Evolutionary conservation across 306 rosid species (phyloP).

Genomic region (Cucurbita argyrosperma): DNA sequence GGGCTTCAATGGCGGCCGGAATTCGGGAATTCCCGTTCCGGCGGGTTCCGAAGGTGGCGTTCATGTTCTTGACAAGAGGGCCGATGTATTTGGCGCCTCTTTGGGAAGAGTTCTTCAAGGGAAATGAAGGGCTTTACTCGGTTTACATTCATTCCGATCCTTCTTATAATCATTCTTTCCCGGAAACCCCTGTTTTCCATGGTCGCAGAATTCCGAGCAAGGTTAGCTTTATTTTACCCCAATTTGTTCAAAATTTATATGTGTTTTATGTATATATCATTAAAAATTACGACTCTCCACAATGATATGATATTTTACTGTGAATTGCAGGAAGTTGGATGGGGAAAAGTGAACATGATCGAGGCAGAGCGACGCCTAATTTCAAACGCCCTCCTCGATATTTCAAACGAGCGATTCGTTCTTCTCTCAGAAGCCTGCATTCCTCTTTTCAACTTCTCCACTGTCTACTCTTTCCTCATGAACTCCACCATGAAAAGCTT

Average conservation of each 20-base stretch:
- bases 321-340: constrained; percentile 15
- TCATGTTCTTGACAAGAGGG: constrained; percentile 2
- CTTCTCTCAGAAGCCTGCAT: constrained; percentile 32
- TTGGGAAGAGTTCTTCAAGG: constrained; percentile 6
- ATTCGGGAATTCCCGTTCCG: neutral
- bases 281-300: no score
- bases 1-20: constrained; percentile 2
- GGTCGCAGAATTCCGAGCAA: constrained; percentile 4
- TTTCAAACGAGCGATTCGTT: constrained; percentile 34
- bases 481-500: constrained; percentile 26
- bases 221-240: neutral
- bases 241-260: no score
- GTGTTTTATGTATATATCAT: no score
- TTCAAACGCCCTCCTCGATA: constrained; percentile 30
- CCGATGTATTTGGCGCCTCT: neutral
- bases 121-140: constrained; percentile 2
- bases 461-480: constrained; percentile 18
- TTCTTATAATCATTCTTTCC: neutral
- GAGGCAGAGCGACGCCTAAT: constrained; percentile 31
- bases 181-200: neutral
- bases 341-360: constrained; percentile 22
- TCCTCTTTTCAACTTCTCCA: constrained; percentile 27
- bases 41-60: constrained; percentile 4
- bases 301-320: no score
- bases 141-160: constrained; percentile 8